Conservation (phyloP, 805 yeast species). For the Ogataea nonfermentans region DNA sequence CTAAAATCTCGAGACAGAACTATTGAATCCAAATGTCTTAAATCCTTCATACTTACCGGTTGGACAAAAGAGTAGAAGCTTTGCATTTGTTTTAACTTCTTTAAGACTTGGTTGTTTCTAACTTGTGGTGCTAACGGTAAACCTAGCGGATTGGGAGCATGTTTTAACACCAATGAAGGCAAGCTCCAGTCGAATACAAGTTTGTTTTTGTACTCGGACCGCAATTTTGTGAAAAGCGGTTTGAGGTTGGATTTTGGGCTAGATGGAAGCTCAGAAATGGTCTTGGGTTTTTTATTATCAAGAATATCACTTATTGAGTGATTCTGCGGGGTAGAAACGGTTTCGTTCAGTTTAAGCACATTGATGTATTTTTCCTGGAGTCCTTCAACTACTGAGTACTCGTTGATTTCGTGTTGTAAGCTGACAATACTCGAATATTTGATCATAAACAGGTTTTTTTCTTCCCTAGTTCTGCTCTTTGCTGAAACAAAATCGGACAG, state of each 20-base stretch:
- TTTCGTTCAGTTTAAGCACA: constrained; percentile 5
- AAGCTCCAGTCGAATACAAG: constrained; percentile 14
- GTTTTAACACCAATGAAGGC: constrained; percentile 12
- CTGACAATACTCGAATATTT: constrained; percentile 8
- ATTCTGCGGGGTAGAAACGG: constrained; percentile 7
- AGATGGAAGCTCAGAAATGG: neutral
- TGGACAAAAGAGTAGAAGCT: constrained; percentile 5
- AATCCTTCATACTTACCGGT: constrained; percentile 20
- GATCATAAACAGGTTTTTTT: constrained; percentile 9
- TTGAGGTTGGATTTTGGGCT: neutral
- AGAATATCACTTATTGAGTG: constrained; percentile 9
- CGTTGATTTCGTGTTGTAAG: constrained; percentile 7
- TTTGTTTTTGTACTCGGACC: constrained; percentile 14
- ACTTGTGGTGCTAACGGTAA: constrained; percentile 20
- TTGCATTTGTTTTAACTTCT: constrained; percentile 16
- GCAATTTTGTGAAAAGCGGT: constrained; percentile 6
- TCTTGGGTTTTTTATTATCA: constrained; percentile 3
- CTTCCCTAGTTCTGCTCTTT: constrained; percentile 4
- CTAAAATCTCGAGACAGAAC: constrained; percentile 1
- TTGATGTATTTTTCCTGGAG: constrained; percentile 9
- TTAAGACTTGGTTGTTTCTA: constrained; percentile 18
- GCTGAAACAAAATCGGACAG: constrained; percentile 11
- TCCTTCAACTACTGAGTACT: constrained; percentile 1
- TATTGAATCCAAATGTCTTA: constrained; percentile 18
- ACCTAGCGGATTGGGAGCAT: constrained; percentile 25